These are phyloP conservation scores for Cladophialophora carrionii DNA, from an alignment of 2,329 filamentous ascomycete genomes.

Conservation along the genomic window DNA sequence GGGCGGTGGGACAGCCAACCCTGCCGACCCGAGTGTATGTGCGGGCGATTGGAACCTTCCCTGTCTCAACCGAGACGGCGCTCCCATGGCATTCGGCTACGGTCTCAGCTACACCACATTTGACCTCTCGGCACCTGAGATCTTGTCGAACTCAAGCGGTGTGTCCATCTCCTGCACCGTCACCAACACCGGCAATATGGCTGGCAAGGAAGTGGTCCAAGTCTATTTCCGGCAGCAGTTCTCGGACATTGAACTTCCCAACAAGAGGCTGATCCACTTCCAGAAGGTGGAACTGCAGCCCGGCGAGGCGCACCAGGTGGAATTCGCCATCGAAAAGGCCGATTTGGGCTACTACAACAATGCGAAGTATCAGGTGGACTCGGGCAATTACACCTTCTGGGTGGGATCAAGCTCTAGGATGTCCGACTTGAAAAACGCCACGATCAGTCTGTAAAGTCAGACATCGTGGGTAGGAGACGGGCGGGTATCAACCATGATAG, in stretches of 20 bases:
- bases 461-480: no score
- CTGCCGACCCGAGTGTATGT: not conserved
- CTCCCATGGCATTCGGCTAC: constrained; percentile 8
- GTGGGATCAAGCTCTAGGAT: not conserved
- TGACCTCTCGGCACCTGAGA: constrained; percentile 1
- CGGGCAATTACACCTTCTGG: not conserved
- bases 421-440: constrained; percentile 5
- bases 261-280: constrained; percentile 7
- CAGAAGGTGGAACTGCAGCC: not conserved
- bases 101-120: constrained; percentile 13
- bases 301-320: not conserved
- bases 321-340: not conserved
- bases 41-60: not conserved
- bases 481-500: no score
- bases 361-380: not conserved
- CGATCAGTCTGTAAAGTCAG: constrained; percentile 2
- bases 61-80: constrained; percentile 6
- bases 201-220: constrained; percentile 14
- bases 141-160: not conserved
- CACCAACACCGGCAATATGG: constrained; percentile 9
- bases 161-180: not conserved
- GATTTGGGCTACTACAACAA: not conserved
- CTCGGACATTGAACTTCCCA: constrained; percentile 9
- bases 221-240: constrained; percentile 11
- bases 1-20: not conserved